Base-by-base conservation (phyloP, 1,284 basidiomycete species). In the Trametes sp. region DNA sequence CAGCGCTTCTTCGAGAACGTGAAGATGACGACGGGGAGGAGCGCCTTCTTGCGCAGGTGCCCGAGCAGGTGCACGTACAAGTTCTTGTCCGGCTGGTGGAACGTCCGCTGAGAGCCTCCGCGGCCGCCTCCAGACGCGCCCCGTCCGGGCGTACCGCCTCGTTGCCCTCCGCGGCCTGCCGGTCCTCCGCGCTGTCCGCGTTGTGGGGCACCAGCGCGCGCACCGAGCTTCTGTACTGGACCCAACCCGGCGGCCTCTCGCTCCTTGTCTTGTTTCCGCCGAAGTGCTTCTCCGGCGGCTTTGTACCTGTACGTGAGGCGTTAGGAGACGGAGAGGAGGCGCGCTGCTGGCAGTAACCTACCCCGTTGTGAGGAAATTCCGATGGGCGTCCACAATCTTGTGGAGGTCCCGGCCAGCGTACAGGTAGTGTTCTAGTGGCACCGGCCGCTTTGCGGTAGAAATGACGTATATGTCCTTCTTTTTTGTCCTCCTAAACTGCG, bases 391-490 rank as follows among this genome's bases (percentile, higher is more conserved):
- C 28, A 99, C 94, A 63, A 99, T 95, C 78, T 97, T 98, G 83
- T 93, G 91, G 70, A 93, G 81, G 49, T 98, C 95, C 65, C 91
- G 87, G 13, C 95, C 94, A 1, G 96, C 95, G 79, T 98, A 99
- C 6, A 99, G 81, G 77, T 93, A 98, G 80, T 99, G 98, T 76
- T 99, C 97, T 42, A 99, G 84, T 2, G 98, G 98, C 2, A 99
- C 97, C 0, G 98, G 98, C 63, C 98, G 87, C 77, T 98, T 96
- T 1, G 93, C 88, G 0, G 98, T 99, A 24, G 94, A 98, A 69
- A 99, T 98, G 57, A 99, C 98, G 76, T 98, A 99, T 62, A 99
- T 98, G 71, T 99, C 96, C 78, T 98, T 99, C 82, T 96, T 98
- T 82, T 99, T 99, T 1, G 98, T 99, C 11, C 98, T 92, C 2